Base-by-base conservation (phyloP, 2,329 filamentous ascomycete genomes). In the Pseudocercospora cruenta region DNA sequence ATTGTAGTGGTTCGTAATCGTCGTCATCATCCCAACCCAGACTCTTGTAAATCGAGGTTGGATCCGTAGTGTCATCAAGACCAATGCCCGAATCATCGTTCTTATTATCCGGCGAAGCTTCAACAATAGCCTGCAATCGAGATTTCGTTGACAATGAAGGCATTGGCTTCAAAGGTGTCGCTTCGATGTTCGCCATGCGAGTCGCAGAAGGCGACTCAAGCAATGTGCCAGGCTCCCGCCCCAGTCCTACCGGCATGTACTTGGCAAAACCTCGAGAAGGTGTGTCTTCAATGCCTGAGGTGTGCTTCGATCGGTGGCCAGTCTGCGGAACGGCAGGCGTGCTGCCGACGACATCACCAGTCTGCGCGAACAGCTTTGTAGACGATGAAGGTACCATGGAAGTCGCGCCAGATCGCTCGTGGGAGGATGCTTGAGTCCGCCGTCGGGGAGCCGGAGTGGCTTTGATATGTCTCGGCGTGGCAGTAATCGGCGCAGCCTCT, bases 11-110 rank as follows among this genome's bases (percentile, higher is more conserved):
- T 75, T 79, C 79, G 71, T 78, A 77, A 66, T 72, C 70, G 54
- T 82, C 79, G 28, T 58, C 31, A 67, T 83, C 80, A 71, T 83
- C 78, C 82, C 82, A 84, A 26, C 82, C 82, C 60, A 83, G 67
- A 10, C 76, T 76, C 59, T 79, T 79, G 65, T 82, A 83, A 57
- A 83, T 70, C 28, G 65, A 66, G 14, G 22, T 31, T 51, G 51
- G 9, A 24, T 19, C 63, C 36, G 60, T 45, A 43, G 28, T 58
- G 26, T 59, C 53, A n/a, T 54, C 49, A 33, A 62, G 45, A 28
- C 54, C 60, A 51, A 62, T 55, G 5, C 60, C 60, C 43, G 47
- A 65, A 51, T 67, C 66, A 6, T 68, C 62, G 21, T 47, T 47
- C 31, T 47, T 43, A 10, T 58, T 49, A 51, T 22, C 14, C 7